Evolutionary conservation across 768 basidiomycete species (phyloP), one percentile per base, ranked within the genome.

Genomic region (Cantharellus cinnabarinus): DNA sequence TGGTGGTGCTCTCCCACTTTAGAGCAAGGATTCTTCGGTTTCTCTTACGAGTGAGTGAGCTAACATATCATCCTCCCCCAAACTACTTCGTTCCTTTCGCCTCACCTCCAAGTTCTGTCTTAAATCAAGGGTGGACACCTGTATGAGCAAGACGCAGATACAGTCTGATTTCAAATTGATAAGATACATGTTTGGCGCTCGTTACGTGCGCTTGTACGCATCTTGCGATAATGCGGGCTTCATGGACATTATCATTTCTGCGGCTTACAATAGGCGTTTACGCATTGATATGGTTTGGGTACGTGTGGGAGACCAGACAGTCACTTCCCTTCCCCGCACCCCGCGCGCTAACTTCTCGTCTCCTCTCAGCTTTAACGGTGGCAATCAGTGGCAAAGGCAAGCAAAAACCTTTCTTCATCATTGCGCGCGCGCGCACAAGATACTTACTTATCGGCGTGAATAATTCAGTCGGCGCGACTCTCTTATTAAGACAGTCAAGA

Each of bases 131-230:
- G 34, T 54, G 7, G 7, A 35, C 10, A 35, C 7, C 15, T 54
- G 52, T 35, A 10, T n/a, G 37, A 10, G 10, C 52, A 7, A 10
- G 10, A 10, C 34, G 7, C 52, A 54, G 52, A 10, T 54, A 7
- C 10, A 14, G 7, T n/a, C 7, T 10, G 52, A 62, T 29, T 62
- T 62, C 54, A 56, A n/a, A 4, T n/a, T 38, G 52, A 60, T 60
- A 52, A 48, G 57, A 20, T 14, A 34, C 15, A 37, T 41, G n/a
- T 62, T 56, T 39, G 41, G 42, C 10, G 61, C 61, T 2, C 61
- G 61, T 54, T 62, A 62, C 55, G 61, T 62, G 14, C 61, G 61
- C 4, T 14, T 59, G 41, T 62, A 62, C 53, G 50, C 58, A 38
- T 10, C 41, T 3, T 62, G 61, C 58, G 61, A 62, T 40, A 35